Conservation (phyloP, 441 rosid species). For the Iberis amara region DNA sequence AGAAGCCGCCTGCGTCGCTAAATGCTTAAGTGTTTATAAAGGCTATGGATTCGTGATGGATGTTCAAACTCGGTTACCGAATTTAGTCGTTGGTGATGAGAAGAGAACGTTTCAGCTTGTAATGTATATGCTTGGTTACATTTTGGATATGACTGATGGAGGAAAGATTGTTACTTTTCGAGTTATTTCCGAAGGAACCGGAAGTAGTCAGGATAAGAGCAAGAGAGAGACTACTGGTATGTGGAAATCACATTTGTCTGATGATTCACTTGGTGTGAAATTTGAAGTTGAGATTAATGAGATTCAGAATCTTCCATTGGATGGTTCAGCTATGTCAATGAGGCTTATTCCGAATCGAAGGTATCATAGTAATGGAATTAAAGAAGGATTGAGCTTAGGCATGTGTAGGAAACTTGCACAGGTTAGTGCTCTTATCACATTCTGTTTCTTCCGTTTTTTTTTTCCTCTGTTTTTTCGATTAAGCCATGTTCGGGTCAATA, state of each 20-base stretch:
- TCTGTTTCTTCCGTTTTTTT: no score
- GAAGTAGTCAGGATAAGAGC: slow-evolving; percentile 37
- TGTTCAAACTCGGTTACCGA: slow-evolving; percentile 52
- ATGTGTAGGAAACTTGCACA: slow-evolving; percentile 70
- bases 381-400: slow-evolving; percentile 53
- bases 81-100: slow-evolving; percentile 60
- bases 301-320: slow-evolving; percentile 32
- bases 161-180: slow-evolving; percentile 41
- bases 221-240: slow-evolving; percentile 35
- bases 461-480: not conserved
- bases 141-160: slow-evolving; percentile 46
- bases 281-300: slow-evolving; percentile 55
- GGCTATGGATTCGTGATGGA: slow-evolving; percentile 51
- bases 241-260: slow-evolving; percentile 39
- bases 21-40: slow-evolving; percentile 50
- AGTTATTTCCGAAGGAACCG: slow-evolving; percentile 36
- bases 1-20: slow-evolving; percentile 66
- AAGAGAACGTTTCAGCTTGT: slow-evolving; percentile 69
- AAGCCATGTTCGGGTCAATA: no score
- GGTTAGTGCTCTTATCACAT: slow-evolving; percentile 34
- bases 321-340: slow-evolving; percentile 29
- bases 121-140: slow-evolving; percentile 66
- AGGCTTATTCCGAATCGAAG: slow-evolving; percentile 30
- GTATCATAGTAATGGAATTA: slow-evolving; percentile 38
- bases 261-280: slow-evolving; percentile 40